These are phyloP conservation scores for Fomitopsis pinicola DNA, from an alignment of 1,284 basidiomycete species.

Conservation along the genomic window DNA sequence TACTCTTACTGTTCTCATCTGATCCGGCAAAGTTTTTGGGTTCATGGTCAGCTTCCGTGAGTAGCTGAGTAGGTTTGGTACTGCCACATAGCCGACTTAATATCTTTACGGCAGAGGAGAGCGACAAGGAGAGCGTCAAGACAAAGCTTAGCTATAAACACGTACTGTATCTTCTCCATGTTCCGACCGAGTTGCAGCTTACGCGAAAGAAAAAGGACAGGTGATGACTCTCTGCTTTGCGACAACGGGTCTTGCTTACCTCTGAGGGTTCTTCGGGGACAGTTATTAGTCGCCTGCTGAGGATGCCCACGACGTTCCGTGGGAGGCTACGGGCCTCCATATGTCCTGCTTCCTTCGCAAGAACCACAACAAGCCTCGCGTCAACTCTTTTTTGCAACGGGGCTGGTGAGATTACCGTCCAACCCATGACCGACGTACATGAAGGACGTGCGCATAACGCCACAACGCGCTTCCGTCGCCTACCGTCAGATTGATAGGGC, in stretches of 20 bases:
- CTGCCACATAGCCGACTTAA: not conserved
- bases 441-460: slow-evolving; percentile 2
- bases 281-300: not conserved
- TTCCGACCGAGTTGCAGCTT: slow-evolving; percentile 13
- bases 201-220: slow-evolving; percentile 5
- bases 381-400: not conserved
- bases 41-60: not conserved
- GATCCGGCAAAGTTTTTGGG: not conserved
- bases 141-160: not conserved
- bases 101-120: not conserved
- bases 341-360: slow-evolving; percentile 1
- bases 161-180: slow-evolving; percentile 2
- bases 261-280: slow-evolving; percentile 10
- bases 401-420: not conserved
- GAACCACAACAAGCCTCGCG: not conserved
- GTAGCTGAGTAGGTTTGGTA: not conserved
- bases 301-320: not conserved
- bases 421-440: slow-evolving; percentile 6
- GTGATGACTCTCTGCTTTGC: slow-evolving; percentile 11
- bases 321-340: not conserved
- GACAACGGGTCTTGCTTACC: slow-evolving; percentile 8
- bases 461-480: not conserved
- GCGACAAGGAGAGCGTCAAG: not conserved
- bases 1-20: not conserved
- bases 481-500: not conserved